Base-by-base conservation (phyloP, 1,284 basidiomycete species). In the Phellinidium pouzarii region DNA sequence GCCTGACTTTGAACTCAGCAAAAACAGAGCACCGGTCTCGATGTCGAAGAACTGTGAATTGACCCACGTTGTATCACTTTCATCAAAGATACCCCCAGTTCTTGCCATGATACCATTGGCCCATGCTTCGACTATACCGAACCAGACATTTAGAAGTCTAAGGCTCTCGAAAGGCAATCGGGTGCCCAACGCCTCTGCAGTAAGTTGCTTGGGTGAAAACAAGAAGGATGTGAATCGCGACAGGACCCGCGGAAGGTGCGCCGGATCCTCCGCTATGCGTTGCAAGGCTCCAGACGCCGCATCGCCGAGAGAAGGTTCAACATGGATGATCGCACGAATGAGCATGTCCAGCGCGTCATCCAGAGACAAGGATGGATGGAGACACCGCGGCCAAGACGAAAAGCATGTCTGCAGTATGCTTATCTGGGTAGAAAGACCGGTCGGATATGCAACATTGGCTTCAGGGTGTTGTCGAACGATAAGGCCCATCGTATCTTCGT, bases 301-400 rank as follows among this genome's bases (percentile, higher is more conserved):
- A 23, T 86, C 82, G 43, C 79, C 81, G 2, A 96, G 72, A 1
- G 68, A 64, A 1, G 88, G 86, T 59, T 97, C 92, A 22, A 94
- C 82, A 60, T 94, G 93, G 36, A 92, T 78, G 20, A 91, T 78
- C 0, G 88, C 88, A 19, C 83, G 80, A 44, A 94, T 76, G 20
- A 96, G 77, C 71, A 93, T 84, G 58, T 91, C 85, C 48, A 94
- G 76, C 0, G 84, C 79, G 45, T 86, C 84, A 4, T 75, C 68
- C 50, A 87, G 67, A 50, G 75, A 67, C 48, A 80, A 69, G 49
- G 75, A 73, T 0, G 70, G 58, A 66, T 84, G 79, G 26, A 94
- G 72, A 58, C 84, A 87, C 6, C 91, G 80, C 0, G 94, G 94
- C 82, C 94, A 90, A 2, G 88, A 78, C 54, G 90, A 84, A 65